Percentiles rank a stretch among this genome's conserved stretches.
Evolutionary conservation across 768 basidiomycete genomes (phyloP).

Genomic region (Kwoniella dendrophila): DNA sequence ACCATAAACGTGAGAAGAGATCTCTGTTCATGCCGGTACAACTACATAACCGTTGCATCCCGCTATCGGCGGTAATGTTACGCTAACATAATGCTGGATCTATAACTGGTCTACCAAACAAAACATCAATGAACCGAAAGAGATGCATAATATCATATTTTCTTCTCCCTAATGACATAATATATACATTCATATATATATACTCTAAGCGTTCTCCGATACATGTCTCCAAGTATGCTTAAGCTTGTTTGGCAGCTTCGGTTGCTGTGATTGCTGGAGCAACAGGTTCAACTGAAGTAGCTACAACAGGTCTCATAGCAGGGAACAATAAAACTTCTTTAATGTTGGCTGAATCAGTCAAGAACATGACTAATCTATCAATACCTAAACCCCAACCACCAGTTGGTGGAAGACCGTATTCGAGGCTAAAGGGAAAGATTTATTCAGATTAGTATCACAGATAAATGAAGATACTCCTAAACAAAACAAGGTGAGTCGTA

Average conservation of each 20-base stretch:
- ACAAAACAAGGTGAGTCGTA: background rate
- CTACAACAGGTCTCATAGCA: constrained; percentile 80
- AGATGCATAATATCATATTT: background rate
- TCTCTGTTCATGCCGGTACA: too few relatives aligned
- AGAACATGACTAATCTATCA: constrained; percentile 96
- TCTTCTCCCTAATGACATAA: background rate
- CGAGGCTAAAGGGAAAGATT: constrained; percentile 63
- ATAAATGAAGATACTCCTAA: too few relatives aligned
- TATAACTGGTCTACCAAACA: too few relatives aligned
- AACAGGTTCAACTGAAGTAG: constrained; percentile 56
- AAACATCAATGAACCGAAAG: too few relatives aligned
- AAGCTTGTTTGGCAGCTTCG: constrained; percentile 45
- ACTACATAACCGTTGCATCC: too few relatives aligned
- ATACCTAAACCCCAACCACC: constrained; percentile 97
- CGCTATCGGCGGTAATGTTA: too few relatives aligned
- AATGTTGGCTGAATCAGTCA: constrained; percentile 95
- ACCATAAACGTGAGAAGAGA: too few relatives aligned
- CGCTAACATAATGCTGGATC: too few relatives aligned
- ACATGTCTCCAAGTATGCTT: background rate
- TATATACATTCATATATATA: background rate
- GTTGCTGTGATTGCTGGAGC: constrained; percentile 47
- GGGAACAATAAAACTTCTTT: constrained; percentile 97
- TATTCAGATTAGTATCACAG: too few relatives aligned
- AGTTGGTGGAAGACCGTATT: constrained; percentile 95
- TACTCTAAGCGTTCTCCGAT: background rate